phyloP scores from a whole-genome alignment of 345 rosid species.

The Odontarrhena argentea region DNA sequence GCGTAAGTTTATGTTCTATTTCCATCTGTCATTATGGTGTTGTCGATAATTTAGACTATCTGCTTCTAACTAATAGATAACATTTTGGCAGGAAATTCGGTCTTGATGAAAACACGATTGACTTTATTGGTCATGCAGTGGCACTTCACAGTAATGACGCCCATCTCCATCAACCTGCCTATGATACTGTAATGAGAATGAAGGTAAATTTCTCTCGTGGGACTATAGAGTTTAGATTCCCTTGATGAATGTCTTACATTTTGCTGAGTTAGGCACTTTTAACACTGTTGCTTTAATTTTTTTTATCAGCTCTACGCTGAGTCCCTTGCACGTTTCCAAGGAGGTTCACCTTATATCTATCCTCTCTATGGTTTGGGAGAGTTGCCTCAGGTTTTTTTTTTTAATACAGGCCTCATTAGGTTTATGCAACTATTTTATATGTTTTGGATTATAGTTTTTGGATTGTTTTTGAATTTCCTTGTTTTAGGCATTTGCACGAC shows the following conservation, averaged over 20 bases:
- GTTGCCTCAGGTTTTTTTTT: constrained; percentile 77
- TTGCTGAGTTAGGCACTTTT: constrained; percentile 5
- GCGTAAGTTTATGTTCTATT: constrained; percentile 58
- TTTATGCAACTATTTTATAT: constrained; percentile 2
- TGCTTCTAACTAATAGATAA: constrained; percentile 23
- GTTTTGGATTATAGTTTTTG: constrained; percentile 36
- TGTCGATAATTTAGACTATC: constrained; percentile 1
- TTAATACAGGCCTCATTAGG: constrained; percentile 9
- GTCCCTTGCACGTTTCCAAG: constrained; percentile 97
- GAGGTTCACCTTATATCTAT: constrained; percentile 94
- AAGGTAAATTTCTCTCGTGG: constrained; percentile 53
- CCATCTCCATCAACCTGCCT: constrained; percentile 84
- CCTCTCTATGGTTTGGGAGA: constrained; percentile 97
- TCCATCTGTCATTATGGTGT: constrained; percentile 8
- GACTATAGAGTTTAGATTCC: background rate
- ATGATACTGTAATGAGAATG: constrained; percentile 94
- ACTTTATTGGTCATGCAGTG: constrained; percentile 95
- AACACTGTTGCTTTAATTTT: constrained; percentile 27
- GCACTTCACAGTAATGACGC: constrained; percentile 90
- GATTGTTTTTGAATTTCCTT: constrained; percentile 33
- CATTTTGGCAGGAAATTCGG: constrained; percentile 72
- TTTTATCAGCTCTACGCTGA: constrained; percentile 76
- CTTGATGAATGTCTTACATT: background rate
- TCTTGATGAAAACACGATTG: constrained; percentile 83
- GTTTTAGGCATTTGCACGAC: constrained; percentile 91